These are phyloP conservation scores for Metschnikowia amazonensis DNA, from an alignment of 805 yeast species.

Conservation along the genomic window DNA sequence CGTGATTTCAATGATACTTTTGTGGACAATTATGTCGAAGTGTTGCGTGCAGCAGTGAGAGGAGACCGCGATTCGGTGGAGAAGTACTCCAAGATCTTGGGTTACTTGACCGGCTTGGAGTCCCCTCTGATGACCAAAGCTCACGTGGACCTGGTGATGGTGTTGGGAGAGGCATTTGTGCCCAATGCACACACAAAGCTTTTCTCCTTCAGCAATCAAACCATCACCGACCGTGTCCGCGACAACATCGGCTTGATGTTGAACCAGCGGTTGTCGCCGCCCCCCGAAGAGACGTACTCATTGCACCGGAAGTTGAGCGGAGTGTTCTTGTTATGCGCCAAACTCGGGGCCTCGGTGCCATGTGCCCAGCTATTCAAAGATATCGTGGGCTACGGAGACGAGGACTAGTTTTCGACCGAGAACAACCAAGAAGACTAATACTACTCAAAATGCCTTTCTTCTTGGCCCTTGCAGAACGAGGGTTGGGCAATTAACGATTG, in stretches of 20 bases:
- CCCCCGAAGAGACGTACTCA: slow-evolving; percentile 98
- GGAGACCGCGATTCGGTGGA: slow-evolving; percentile 64
- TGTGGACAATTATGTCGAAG: slow-evolving; percentile 60
- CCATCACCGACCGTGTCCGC: slow-evolving; percentile 90
- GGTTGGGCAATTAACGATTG: slow-evolving; percentile 2
- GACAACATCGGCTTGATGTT: slow-evolving; percentile 86
- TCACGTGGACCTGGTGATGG: slow-evolving; percentile 85
- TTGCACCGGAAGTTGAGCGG: slow-evolving; percentile 94
- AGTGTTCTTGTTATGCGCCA: slow-evolving; percentile 84
- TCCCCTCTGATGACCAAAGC: slow-evolving; percentile 84
- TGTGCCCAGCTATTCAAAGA: slow-evolving; percentile 74
- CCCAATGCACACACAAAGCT: slow-evolving; percentile 46
- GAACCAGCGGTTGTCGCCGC: slow-evolving; percentile 87
- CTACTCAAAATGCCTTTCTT: background rate
- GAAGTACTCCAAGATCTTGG: slow-evolving; percentile 64
- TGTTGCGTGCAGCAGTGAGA: slow-evolving; percentile 70
- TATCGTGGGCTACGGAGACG: slow-evolving; percentile 53
- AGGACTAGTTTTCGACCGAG: slow-evolving; percentile 6
- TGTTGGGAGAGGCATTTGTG: slow-evolving; percentile 88
- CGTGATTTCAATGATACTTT: slow-evolving; percentile 71
- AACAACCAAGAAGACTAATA: slow-evolving; percentile 3
- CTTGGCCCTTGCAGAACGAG: slow-evolving; percentile 2
- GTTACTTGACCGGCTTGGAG: slow-evolving; percentile 90
- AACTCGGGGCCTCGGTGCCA: slow-evolving; percentile 77
- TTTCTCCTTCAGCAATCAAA: slow-evolving; percentile 78